A percentile compares a stretch with the other conserved stretches of the same genome.
Conservation (phyloP, 345 rosid genomes). For the Gossypium mustelinum region DNA sequence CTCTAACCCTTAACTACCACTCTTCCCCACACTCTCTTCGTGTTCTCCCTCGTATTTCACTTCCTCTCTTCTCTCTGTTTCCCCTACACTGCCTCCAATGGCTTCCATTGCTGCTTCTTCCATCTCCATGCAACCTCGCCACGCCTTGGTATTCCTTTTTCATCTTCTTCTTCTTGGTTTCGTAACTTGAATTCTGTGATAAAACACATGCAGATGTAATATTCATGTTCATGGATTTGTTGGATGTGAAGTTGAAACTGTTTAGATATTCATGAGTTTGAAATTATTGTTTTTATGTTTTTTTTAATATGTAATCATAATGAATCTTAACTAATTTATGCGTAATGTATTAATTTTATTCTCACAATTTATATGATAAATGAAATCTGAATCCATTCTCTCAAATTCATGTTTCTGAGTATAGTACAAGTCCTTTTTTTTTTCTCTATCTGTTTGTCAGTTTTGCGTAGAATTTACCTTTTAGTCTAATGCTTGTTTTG, state of each 20-base stretch:
- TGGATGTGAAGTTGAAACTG: no score
- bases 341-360: no score
- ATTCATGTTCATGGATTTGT: no score
- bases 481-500: neutral
- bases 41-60: slow-evolving; percentile 35
- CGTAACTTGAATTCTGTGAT: no score
- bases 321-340: no score
- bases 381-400: no score
- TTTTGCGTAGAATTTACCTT: neutral
- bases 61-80: slow-evolving; percentile 12
- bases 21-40: slow-evolving; percentile 26
- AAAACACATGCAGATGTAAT: no score
- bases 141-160: slow-evolving; percentile 14
- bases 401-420: no score
- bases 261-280: no score
- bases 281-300: no score
- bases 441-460: neutral
- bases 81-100: slow-evolving; percentile 28
- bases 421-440: neutral
- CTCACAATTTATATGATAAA: no score
- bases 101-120: slow-evolving; percentile 35
- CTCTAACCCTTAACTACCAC: slow-evolving; percentile 14
- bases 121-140: slow-evolving; percentile 36
- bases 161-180: neutral
- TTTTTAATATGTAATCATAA: no score